Evolutionary conservation across 345 rosid genomes (phyloP), one percentile per base, ranked within the genome.

Genomic region (Carallia brachiata): DNA sequence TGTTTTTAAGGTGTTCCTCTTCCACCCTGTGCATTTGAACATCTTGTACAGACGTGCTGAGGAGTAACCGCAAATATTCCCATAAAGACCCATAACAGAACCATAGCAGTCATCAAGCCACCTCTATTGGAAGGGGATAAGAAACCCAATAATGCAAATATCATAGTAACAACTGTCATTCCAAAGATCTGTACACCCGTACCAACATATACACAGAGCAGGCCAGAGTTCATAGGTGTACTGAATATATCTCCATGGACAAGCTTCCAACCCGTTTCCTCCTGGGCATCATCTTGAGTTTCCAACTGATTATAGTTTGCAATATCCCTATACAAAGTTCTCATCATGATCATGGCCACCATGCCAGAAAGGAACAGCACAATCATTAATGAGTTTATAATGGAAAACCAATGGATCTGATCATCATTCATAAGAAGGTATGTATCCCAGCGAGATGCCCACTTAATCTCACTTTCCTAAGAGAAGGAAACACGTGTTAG

Each of bases 401-500:
- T 94, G 63, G 98, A 94, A 77, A 94, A 94, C 97, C 98, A 94
- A 64, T 93, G 98, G 71, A 93, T 93, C 74, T 91, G 98, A 83
- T 93, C 98, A 52, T 93, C 98, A 65, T 93, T 91, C 98, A 93
- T 93, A 75, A 93, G 96, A 39, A 93, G 88, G 81, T 93, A 93
- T 4, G 94, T 94, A 83, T 91, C 97, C 98, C 98, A 94, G 13
- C 98, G 97, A 71, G 98, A 94, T 67, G 98, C 98, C 98, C 98
- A 94, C 83, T 94, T 94, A 80, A 91, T 87, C 31, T 88, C 96
- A 84, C 98, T 91, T 74, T 88, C 97, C 97, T 91, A 63, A 56
- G 4, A 32, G 37, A 44, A 2, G 39, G 37, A 63, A 65, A 31
- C 39, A 30, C 27, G 53, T 23, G 23, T 23, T 23, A 23, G 23